Evolutionary conservation across 768 basidiomycete species (phyloP), one percentile per base, ranked within the genome.

Genomic region (Scleroderma bovista): DNA sequence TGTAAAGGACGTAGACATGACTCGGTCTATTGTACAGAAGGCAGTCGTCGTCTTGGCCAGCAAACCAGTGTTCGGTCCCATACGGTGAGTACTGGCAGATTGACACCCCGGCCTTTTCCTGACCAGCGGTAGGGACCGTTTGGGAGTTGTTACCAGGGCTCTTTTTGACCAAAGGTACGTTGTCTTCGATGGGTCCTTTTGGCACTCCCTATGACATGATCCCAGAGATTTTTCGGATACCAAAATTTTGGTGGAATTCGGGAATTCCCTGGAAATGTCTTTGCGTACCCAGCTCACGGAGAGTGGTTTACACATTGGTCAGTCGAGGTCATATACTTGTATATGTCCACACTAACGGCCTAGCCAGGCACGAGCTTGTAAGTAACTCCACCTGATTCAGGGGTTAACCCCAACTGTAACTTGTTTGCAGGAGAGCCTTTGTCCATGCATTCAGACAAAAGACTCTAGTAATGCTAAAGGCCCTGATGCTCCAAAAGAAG

Each of bases 21-120:
- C 96, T 5, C 83, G 96, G 15, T 92, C 88, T 5, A 98, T 86
- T 9, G 96, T 99, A 0, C 96, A 99, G 67, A 99, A 98, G 64
- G 94, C 96, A 0, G 90, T 99, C 3, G 92, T 98, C 0, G 89
- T 99, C 3, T 74, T 99, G 32, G 93, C 92, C 3, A 81, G 86
- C 12, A 88, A 89, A 61, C 92, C 93, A 0, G 80, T 94, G 2
- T 95, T 95, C 60, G 96, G 96, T 12, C 92, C 93, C 10, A 91
- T 98, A 68, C 81, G 94, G 86, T 88, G 38, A 33, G 69, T 58
- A 10, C 5, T 13, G 19, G 37, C 1, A 26, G 32, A 2, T 2
- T 17, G 49, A 9, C 33, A 17, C 7, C 23, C 40, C 31, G 31
- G 15, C 37, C 44, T 40, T 6, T 24, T 12, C 32, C 50, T 59